Conservation (phyloP, 106 monocot genomes). For the Apostasia shenzhenica region DNA sequence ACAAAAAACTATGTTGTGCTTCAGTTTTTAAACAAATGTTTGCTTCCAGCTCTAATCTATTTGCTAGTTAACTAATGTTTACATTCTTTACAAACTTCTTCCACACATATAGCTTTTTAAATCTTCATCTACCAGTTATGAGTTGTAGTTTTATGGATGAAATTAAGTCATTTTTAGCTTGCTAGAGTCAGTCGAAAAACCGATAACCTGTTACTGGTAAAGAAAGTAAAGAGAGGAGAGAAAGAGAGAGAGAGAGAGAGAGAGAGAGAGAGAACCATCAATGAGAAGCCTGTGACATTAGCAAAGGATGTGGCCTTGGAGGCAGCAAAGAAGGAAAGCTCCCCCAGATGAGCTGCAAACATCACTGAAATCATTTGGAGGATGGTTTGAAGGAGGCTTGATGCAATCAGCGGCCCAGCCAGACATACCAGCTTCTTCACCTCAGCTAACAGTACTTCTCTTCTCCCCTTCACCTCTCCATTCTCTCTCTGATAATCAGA, state of each 20-base stretch:
- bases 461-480: background rate
- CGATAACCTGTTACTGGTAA: too few species aligned
- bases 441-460: conserved; percentile 17
- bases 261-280: conserved; percentile 23
- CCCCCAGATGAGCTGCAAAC: conserved; percentile 26
- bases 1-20: too few species aligned
- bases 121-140: too few species aligned
- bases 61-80: too few species aligned
- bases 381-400: conserved; percentile 36
- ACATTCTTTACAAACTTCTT: too few species aligned
- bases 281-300: conserved; percentile 39
- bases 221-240: background rate
- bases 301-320: conserved; percentile 61
- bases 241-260: conserved; percentile 4
- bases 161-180: too few species aligned
- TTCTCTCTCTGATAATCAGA: background rate
- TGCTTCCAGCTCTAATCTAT: too few species aligned
- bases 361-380: conserved; percentile 40
- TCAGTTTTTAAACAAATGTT: too few species aligned
- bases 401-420: conserved; percentile 40
- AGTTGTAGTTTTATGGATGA: too few species aligned
- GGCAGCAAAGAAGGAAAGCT: conserved; percentile 30
- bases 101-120: too few species aligned
- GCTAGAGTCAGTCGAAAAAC: too few species aligned
- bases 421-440: conserved; percentile 36